phyloP scores from a whole-genome alignment of 495 filamentous ascomycete genomes.

The Amphirosellinia nigrospora region DNA sequence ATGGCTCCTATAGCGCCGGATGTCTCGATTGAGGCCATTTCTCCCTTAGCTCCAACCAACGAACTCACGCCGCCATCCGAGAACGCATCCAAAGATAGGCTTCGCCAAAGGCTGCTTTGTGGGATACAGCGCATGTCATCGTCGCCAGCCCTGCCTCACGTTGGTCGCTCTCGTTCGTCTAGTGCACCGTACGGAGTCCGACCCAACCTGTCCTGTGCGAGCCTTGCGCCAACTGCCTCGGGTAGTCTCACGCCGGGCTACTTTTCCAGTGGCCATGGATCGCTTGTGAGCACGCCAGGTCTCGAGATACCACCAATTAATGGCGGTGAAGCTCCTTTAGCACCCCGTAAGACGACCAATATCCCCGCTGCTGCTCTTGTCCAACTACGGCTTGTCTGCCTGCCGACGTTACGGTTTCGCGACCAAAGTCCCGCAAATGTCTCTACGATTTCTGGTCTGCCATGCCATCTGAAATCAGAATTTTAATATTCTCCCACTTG shows the following conservation, averaged over 20 bases:
- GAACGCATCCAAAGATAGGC: constrained; percentile 67
- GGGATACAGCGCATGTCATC: constrained; percentile 89
- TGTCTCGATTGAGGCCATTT: constrained; percentile 27
- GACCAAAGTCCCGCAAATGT: constrained; percentile 39
- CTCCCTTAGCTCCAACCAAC: constrained; percentile 28
- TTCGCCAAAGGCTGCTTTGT: constrained; percentile 75
- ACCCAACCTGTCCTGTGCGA: constrained; percentile 79
- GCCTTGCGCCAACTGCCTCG: constrained; percentile 68
- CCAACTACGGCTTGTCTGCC: constrained; percentile 67
- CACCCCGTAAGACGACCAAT: constrained; percentile 42
- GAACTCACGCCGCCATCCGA: constrained; percentile 46
- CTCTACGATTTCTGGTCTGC: constrained; percentile 77
- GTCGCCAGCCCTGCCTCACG: constrained; percentile 72
- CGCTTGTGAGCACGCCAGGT: constrained; percentile 48
- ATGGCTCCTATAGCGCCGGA: constrained; percentile 12
- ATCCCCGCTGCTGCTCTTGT: constrained; percentile 29
- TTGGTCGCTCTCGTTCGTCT: constrained; percentile 67
- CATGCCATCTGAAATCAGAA: constrained; percentile 82
- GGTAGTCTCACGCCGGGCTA: constrained; percentile 30
- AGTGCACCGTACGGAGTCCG: constrained; percentile 65
- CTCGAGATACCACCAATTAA: constrained; percentile 44
- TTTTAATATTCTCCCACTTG: constrained; percentile 77
- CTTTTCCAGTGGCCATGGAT: constrained; percentile 27
- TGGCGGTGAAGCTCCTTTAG: constrained; percentile 43
- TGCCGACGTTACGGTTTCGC: constrained; percentile 56